A percentile compares a stretch with the other conserved stretches of the same genome.
phyloP scores from a whole-genome alignment of 2,329 filamentous ascomycete genomes.

The Cryphonectria parasitica region DNA sequence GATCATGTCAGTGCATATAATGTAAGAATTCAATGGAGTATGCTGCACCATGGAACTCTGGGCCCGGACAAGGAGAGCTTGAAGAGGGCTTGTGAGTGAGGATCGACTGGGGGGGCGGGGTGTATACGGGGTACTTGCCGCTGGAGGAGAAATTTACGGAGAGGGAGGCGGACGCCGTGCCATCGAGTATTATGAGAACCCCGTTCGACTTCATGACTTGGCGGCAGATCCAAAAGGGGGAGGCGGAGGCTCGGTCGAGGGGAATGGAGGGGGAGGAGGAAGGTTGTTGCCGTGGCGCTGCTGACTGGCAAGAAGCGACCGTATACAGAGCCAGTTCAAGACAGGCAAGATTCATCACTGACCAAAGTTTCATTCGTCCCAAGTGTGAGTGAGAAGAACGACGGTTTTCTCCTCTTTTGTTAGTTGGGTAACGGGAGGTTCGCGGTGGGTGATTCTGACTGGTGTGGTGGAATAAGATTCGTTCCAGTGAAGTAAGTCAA shows the following conservation, averaged over 20 bases:
- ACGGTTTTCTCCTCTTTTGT: not conserved
- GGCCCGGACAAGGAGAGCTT: too few species aligned
- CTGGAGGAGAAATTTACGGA: not conserved
- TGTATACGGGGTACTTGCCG: not conserved
- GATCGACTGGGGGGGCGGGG: not conserved
- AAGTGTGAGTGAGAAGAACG: not conserved
- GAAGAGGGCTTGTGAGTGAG: too few species aligned
- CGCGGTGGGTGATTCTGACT: too few species aligned
- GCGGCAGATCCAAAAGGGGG: not conserved
- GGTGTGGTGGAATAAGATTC: too few species aligned
- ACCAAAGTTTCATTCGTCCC: not conserved
- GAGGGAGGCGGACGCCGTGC: not conserved
- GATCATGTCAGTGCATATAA: too few species aligned
- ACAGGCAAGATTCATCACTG: not conserved
- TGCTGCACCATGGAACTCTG: too few species aligned
- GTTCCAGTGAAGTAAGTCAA: too few species aligned
- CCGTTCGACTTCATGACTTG: not conserved
- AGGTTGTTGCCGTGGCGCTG: not conserved
- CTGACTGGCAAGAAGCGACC: not conserved
- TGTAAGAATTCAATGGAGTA: too few species aligned
- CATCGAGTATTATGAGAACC: not conserved
- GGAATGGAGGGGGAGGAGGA: not conserved
- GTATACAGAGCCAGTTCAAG: not conserved
- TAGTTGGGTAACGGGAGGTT: too few species aligned
- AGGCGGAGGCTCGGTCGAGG: not conserved